phyloP scores from a whole-genome alignment of 768 basidiomycete species.

The Tylopilus felleus region DNA sequence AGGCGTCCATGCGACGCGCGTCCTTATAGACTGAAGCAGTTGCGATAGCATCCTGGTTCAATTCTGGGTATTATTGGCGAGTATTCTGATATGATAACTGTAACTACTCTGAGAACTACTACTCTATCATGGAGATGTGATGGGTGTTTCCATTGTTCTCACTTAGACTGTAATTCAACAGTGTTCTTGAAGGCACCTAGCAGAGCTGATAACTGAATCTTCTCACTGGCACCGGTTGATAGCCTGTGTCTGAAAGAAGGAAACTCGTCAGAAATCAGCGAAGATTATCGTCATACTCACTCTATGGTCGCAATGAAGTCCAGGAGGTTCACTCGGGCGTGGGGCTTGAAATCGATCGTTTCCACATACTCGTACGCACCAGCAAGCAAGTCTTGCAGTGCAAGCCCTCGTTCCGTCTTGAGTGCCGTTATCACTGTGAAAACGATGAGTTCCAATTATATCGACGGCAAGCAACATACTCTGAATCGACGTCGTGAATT shows the following conservation, averaged over 20 bases:
- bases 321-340: conserved; percentile 85
- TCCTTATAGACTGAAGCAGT: conserved; percentile 1
- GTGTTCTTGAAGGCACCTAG: conserved; percentile 92
- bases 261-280: background rate
- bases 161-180: conserved; percentile 68
- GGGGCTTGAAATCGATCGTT: conserved; percentile 79
- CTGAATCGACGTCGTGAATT: conserved; percentile 88
- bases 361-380: conserved; percentile 91
- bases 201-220: conserved; percentile 88
- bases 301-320: conserved; percentile 95
- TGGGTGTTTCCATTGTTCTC: background rate
- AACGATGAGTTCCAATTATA: background rate
- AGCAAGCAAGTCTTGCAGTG: conserved; percentile 88
- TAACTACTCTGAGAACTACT: background rate
- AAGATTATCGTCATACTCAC: conserved; percentile 45
- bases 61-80: background rate
- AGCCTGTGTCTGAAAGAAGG: conserved; percentile 69
- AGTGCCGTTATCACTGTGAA: conserved; percentile 74
- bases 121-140: background rate
- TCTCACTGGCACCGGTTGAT: conserved; percentile 90
- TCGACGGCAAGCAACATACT: conserved; percentile 41
- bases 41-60: background rate
- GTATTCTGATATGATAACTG: background rate
- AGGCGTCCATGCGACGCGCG: conserved; percentile 2
- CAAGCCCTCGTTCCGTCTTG: conserved; percentile 90